Evolutionary conservation across 2,329 filamentous ascomycete species (phyloP), one percentile per base, ranked within the genome.

Genomic region (Ophiostoma tasmaniense): DNA sequence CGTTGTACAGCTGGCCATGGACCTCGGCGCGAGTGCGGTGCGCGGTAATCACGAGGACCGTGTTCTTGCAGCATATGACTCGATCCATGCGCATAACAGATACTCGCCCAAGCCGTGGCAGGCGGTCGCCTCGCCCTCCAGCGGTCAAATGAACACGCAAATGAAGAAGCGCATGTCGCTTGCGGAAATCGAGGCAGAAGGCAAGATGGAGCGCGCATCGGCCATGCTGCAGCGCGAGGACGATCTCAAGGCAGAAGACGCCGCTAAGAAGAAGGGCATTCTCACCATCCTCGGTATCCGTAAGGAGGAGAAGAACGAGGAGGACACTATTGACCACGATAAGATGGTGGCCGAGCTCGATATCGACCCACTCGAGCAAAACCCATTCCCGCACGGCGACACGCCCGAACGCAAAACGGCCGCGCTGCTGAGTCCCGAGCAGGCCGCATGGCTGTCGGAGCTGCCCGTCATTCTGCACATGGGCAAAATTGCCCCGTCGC

Each of bases 31-130:
- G 28, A 91, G 89, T 37, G 91, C 88, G 71, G 92, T 98, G 10
- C 89, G 94, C 66, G 95, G 95, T 22, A 97, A 97, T 79, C 91
- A 97, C 79, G 95, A 99, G 77, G 93, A 98, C 77, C 85, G 88
- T 28, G 83, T 97, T 25, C 83, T 98, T n/a, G 83, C 89, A 10
- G 84, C 88, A 1, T 85, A 88, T 71, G 80, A 82, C 35, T 75
- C 77, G 45, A 75, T 79, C 73, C 69, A 65, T 68, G 0, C 72
- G 71, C n/a, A 71, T 4, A 50, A 35, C 5, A 2, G 14, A 62
- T 62, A 62, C 17, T 28, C n/a, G 5, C 45, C 7, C 5, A 65
- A 37, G 30, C 35, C 30, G 28, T 62, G 59, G 59, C 59, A 62
- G 20, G 13, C 59, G 1, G 59, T 35, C 11, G 59, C 28, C 17